Evolutionary conservation across 2,329 filamentous ascomycete species (phyloP), one percentile per base, ranked within the genome.

Genomic region (Chrysoporthe puriensis): DNA sequence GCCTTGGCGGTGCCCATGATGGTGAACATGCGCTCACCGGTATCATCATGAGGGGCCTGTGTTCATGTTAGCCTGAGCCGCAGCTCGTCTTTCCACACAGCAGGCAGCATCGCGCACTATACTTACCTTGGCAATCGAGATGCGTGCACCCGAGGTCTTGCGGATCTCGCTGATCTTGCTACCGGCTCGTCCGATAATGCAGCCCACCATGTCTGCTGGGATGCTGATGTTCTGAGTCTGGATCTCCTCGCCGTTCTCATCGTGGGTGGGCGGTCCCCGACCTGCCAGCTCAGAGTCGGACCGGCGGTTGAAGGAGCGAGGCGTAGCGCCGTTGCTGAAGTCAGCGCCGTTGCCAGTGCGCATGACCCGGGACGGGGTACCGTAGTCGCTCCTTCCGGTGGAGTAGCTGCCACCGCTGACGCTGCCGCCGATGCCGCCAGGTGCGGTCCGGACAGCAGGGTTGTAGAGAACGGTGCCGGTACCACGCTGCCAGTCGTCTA

Each of bases 141-240:
- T 99, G 76, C 95, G 92, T 70, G 96, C 96, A 69, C 94, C 94
- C 65, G 96, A 99, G 70, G 91, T 94, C 85, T 97, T 96, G 80
- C 96, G 92, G 75, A 99, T 99, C 83, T 99, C 96, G 79, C 93
- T 97, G 77, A 99, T 99, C 88, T 99, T 99, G 84, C 88, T 94
- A 72, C 96, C 96, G 65, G 87, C 93, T 72, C 94, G 91, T 73
- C 96, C 96, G 78, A 99, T 99, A 82, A 99, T 99, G 83, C 96
- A 99, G 73, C 96, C 96, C 79, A 99, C 96, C 96, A 99, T 99
- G 83, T 99, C 96, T 60, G 96, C 94, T 36, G 96, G 96, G 76
- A 99, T 99, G 85, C 94, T 97, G 82, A 99, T 99, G 83, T 99
- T 99, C 78, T 99, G 96, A 1, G 96, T 99, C 80, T 97, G 95